Conservation (phyloP, 345 rosid genomes). For the Viola odorata region DNA sequence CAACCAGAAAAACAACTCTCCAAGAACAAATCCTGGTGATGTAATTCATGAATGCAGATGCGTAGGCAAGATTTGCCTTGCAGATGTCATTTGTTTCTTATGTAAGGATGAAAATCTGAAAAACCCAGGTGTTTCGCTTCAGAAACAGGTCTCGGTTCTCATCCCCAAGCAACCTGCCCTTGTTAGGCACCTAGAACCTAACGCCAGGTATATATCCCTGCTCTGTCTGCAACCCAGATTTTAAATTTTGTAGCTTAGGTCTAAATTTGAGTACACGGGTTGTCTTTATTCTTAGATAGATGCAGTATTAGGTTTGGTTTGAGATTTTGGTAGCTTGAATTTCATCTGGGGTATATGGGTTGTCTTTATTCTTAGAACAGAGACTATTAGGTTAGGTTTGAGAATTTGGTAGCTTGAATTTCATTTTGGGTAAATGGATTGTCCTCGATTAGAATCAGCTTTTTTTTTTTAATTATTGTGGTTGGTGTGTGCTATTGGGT, state of each 20-base stretch:
- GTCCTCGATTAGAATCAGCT: too few relatives aligned
- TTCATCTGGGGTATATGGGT: too few relatives aligned
- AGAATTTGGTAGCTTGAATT: too few relatives aligned
- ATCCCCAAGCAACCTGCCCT: constrained; percentile 26
- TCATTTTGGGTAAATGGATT: too few relatives aligned
- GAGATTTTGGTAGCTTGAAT: too few relatives aligned
- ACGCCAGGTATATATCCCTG: constrained; percentile 33
- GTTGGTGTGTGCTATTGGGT: too few relatives aligned
- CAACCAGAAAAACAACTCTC: not conserved
- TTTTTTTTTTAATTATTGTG: too few relatives aligned
- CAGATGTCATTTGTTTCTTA: constrained; percentile 56
- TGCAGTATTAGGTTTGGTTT: too few relatives aligned
- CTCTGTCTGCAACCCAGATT: too few relatives aligned
- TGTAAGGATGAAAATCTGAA: constrained; percentile 40
- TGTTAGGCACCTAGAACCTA: constrained; percentile 48
- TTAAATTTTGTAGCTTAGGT: not conserved
- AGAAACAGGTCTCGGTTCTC: constrained; percentile 32
- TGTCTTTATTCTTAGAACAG: too few relatives aligned
- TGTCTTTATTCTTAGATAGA: too few relatives aligned
- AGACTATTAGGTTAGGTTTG: too few relatives aligned
- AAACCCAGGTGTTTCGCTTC: constrained; percentile 38
- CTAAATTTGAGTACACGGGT: not conserved
- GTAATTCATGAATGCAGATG: constrained; percentile 35
- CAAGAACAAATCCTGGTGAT: not conserved
- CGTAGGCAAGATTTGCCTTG: constrained; percentile 62